These are phyloP conservation scores for Kodamaea laetipori DNA, from an alignment of 805 yeast genomes.

Conservation along the genomic window DNA sequence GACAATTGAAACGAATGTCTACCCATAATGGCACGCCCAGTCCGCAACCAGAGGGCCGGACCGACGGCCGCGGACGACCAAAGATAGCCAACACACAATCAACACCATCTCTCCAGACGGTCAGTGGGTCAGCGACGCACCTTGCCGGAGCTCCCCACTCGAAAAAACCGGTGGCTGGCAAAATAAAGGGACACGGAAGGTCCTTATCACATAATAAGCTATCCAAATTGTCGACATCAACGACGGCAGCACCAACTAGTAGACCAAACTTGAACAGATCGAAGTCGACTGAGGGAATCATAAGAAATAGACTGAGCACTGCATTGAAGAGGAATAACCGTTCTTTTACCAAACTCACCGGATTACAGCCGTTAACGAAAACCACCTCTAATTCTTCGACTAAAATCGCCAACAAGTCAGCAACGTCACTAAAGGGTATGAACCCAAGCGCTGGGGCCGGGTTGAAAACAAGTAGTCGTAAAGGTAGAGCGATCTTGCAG, in stretches of 20 bases:
- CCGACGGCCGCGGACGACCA: constrained; percentile 16
- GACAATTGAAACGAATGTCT: constrained; percentile 1
- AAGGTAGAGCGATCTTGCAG: constrained; percentile 41
- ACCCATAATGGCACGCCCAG: not conserved
- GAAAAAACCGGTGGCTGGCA: constrained; percentile 3
- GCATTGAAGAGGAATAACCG: constrained; percentile 36
- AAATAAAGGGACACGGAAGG: constrained; percentile 25
- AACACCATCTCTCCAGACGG: not conserved
- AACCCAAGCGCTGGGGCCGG: constrained; percentile 23
- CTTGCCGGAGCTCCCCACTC: not conserved
- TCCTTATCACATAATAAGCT: constrained; percentile 37
- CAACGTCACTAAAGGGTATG: constrained; percentile 36
- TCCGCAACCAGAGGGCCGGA: constrained; percentile 12
- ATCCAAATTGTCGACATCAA: constrained; percentile 28
- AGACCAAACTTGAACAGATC: constrained; percentile 41
- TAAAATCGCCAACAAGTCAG: constrained; percentile 32
- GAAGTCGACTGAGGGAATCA: constrained; percentile 43
- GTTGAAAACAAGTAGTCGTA: constrained; percentile 37
- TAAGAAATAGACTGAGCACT: constrained; percentile 24
- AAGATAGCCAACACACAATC: constrained; percentile 10
- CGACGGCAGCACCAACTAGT: constrained; percentile 10
- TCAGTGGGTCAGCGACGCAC: not conserved
- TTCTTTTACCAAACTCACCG: constrained; percentile 38
- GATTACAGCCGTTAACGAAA: constrained; percentile 40
- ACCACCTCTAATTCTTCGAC: constrained; percentile 33